These are phyloP conservation scores for Physcia stellaris DNA, from an alignment of 495 filamentous ascomycete species.

Conservation along the genomic window DNA sequence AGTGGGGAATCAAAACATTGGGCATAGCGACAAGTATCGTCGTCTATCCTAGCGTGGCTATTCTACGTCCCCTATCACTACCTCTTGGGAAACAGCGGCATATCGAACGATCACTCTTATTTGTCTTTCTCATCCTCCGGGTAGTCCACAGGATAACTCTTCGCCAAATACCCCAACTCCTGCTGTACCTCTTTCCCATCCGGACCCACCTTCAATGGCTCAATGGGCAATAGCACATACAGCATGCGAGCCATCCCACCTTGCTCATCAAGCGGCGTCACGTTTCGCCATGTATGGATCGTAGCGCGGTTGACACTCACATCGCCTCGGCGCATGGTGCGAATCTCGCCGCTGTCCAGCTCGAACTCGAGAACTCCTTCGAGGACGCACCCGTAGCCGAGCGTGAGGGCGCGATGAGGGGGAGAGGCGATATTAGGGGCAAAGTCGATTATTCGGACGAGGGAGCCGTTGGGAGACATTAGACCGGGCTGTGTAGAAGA, in stretches of 20 bases:
- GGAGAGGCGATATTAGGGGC: constrained; percentile 11
- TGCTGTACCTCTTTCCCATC: not conserved
- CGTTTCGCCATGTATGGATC: constrained; percentile 56
- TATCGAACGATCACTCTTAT: too few relatives aligned
- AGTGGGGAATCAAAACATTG: too few relatives aligned
- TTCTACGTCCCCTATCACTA: too few relatives aligned
- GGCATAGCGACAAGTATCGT: too few relatives aligned
- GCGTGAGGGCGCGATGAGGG: constrained; percentile 56
- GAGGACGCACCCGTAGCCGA: constrained; percentile 69
- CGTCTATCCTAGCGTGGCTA: too few relatives aligned
- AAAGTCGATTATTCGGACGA: constrained; percentile 18
- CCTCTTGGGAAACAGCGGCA: too few relatives aligned
- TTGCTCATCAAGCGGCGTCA: constrained; percentile 26
- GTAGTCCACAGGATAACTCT: too few relatives aligned
- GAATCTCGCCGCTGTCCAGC: constrained; percentile 44
- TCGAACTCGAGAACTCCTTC: constrained; percentile 55
- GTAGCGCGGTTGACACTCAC: constrained; percentile 51
- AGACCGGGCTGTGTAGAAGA: constrained; percentile 21
- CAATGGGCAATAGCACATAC: constrained; percentile 31
- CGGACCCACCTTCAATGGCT: not conserved
- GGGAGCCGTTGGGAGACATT: constrained; percentile 15
- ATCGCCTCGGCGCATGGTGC: constrained; percentile 45
- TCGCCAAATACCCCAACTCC: not conserved
- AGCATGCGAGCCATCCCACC: constrained; percentile 44
- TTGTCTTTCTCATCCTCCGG: too few relatives aligned